A percentile compares a stretch with the other conserved stretches of the same genome.
Conservation (phyloP, 2,329 filamentous ascomycete species). For the Colletotrichum sp. region DNA sequence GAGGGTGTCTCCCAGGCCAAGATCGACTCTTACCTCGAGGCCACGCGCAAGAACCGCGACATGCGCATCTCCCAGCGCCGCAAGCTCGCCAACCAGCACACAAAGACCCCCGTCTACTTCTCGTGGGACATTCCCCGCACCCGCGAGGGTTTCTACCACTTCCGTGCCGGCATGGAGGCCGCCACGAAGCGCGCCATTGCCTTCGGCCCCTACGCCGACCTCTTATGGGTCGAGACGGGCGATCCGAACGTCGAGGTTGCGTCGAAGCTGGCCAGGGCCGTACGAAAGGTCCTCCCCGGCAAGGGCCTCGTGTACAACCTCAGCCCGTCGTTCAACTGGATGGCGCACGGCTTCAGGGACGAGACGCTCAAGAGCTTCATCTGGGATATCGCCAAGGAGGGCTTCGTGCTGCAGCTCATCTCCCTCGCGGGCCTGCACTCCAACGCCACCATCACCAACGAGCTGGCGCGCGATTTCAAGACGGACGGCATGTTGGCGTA, state of each 20-base stretch:
- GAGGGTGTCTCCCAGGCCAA: slow-evolving; percentile 68
- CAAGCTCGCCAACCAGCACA: slow-evolving; percentile 70
- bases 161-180: slow-evolving; percentile 80
- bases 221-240: slow-evolving; percentile 96
- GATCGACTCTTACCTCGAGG: slow-evolving; percentile 70
- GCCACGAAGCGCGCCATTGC: slow-evolving; percentile 93
- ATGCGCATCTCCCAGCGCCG: slow-evolving; percentile 82
- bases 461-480: slow-evolving; percentile 84
- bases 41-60: slow-evolving; percentile 69
- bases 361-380: slow-evolving; percentile 88
- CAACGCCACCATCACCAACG: slow-evolving; percentile 68
- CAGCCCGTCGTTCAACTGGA: slow-evolving; percentile 98
- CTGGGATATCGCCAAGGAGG: slow-evolving; percentile 93
- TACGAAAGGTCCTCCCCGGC: slow-evolving; percentile 71
- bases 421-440: slow-evolving; percentile 71
- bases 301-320: slow-evolving; percentile 98
- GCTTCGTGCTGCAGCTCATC: slow-evolving; percentile 74
- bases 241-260: slow-evolving; percentile 85
- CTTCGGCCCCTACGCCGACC: slow-evolving; percentile 90
- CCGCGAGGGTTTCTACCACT: slow-evolving; percentile 93
- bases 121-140: slow-evolving; percentile 92
- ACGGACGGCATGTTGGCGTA: slow-evolving; percentile 96
- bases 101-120: slow-evolving; percentile 76
- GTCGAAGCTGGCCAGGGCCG: slow-evolving; percentile 75
- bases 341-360: slow-evolving; percentile 88